Conservation (phyloP, 2,329 filamentous ascomycete genomes). For the Corniculantispora saksenae region DNA sequence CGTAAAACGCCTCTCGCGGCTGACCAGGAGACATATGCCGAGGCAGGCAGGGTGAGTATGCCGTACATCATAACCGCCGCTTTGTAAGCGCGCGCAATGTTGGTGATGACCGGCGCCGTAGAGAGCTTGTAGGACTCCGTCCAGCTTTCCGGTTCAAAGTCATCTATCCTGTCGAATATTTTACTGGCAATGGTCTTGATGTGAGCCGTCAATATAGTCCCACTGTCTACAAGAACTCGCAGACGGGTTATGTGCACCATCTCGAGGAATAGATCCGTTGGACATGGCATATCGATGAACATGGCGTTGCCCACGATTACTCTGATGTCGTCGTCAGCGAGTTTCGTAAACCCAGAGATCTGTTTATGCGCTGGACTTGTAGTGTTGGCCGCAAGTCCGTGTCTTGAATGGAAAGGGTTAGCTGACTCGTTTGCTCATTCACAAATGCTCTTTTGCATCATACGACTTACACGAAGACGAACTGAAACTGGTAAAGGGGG, state of each 20-base stretch:
- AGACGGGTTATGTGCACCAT: constrained; percentile 1
- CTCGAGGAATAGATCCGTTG: neutral
- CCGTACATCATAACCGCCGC: neutral
- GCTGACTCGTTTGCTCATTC: neutral
- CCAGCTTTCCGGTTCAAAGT: neutral
- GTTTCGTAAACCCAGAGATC: neutral
- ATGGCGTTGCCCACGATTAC: neutral
- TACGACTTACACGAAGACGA: neutral
- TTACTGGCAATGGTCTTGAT: neutral
- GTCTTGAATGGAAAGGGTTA: neutral
- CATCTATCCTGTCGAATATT: neutral
- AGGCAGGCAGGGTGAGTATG: neutral
- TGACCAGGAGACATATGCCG: neutral
- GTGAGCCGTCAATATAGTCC: neutral
- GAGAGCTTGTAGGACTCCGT: neutral
- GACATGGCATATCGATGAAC: neutral
- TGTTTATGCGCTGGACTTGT: neutral
- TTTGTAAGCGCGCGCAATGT: neutral
- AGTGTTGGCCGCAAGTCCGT: constrained; percentile 1
- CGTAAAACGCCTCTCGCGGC: neutral
- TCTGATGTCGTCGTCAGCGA: neutral
- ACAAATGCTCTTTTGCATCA: neutral
- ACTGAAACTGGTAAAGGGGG: neutral
- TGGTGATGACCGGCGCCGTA: neutral
- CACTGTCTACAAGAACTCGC: neutral